Base-by-base conservation (phyloP, 108 stramenopile species). In the Fragilaria crotonensis region DNA sequence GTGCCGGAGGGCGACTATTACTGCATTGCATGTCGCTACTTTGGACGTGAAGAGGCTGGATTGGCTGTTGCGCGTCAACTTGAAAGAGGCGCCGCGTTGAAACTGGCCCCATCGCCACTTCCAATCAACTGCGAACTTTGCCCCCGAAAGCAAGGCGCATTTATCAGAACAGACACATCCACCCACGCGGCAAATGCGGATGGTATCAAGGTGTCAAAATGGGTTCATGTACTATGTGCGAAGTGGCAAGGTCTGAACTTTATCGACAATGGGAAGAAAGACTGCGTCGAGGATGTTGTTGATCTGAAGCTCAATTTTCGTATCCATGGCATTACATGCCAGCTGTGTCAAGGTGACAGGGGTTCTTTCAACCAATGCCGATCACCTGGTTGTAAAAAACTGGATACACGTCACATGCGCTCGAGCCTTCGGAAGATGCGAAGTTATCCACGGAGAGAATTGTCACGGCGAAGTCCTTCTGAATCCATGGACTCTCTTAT, bases 1-100 rank as follows among this genome's bases (percentile, higher is more conserved):
- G 76, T 95, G 20, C 93, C 93, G 0, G 86, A 76, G 31, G 93
- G 93, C 5, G 90, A 95, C 64, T 95, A 87, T 52, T 91, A 89
- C 62, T 95, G 93, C 49, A 68, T 80, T 26, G 75, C 87, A 9
- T 94, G 93, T 67, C 73, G 64, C 11, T 57, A 78, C 61, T 81
- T 84, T 58, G 71, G 71, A 27, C 79, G 83, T 11, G 82, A 87
- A 48, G 80, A 82, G 57, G 71, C 76, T 57, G 62, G 52, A 25
- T 52, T 65, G 22, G 73, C 72, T 11, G 63, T 62, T 21, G 59
- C 70, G 57, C 72, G 72, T 32, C 68, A 64, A 18, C 57, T 55
- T 36, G 67, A 67, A 33, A 62, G 58, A n/a, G 62, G 71, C 20
- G 57, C 25, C 33, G 32, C 2, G 14, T 1, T 31, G n/a, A 18